Evolutionary conservation across 164 flowering plant genomes (phyloP).

Genomic region (Liriodendron chinense): DNA sequence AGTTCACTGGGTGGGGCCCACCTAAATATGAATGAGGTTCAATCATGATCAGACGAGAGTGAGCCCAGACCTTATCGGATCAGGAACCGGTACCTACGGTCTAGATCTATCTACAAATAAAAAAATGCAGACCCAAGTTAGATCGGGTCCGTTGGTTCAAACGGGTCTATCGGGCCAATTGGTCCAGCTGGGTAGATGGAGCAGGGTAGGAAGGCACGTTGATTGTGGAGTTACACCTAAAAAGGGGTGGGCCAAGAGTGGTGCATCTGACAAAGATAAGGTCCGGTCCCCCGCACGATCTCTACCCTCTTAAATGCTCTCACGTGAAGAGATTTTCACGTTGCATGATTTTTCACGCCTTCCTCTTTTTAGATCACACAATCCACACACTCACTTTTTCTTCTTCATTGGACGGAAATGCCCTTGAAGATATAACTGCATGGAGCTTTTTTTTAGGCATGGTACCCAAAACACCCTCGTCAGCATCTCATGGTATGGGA

Average conservation of each 20-base stretch:
- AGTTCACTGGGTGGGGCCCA: no score
- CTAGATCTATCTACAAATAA: no score
- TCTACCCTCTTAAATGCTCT: conserved; percentile 1
- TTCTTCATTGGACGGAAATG: neutral
- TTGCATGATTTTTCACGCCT: neutral
- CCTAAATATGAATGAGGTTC: no score
- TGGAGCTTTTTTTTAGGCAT: neutral
- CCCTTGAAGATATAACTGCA: neutral
- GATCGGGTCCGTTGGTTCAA: no score
- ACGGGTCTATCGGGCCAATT: no score
- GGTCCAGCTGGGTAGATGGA: neutral
- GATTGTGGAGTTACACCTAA: neutral
- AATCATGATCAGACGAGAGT: no score
- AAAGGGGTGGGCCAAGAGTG: neutral
- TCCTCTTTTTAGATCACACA: neutral
- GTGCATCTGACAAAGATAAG: neutral
- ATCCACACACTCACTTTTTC: neutral
- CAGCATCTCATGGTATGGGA: no score
- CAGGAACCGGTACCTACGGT: no score
- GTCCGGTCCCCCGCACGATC: conserved; percentile 3
- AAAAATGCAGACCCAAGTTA: no score
- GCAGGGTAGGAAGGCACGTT: neutral
- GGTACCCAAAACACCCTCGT: no score
- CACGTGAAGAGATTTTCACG: neutral
- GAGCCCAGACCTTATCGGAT: no score